Evolutionary conservation across 1,139 yeast genomes (phyloP).

Genomic region (Taiozyma sp.): DNA sequence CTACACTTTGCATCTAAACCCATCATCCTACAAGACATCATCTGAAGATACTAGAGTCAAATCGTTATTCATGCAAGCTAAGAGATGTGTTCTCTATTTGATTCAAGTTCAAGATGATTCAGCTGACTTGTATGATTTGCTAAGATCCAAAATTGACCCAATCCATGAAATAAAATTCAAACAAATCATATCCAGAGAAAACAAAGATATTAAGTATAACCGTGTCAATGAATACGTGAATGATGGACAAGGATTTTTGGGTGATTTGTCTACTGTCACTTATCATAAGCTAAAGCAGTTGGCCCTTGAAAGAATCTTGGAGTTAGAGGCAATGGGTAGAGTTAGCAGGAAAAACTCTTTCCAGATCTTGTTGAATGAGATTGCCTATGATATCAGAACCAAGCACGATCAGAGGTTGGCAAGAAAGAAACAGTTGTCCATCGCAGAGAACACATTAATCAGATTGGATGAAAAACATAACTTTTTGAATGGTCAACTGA

Average conservation of each 20-base stretch:
- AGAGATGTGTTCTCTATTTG: conserved; percentile 74
- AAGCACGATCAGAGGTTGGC: conserved; percentile 66
- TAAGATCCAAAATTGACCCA: conserved; percentile 67
- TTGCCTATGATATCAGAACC: conserved; percentile 79
- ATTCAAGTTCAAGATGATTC: conserved; percentile 76
- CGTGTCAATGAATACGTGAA: conserved; percentile 26
- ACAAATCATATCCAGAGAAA: conserved; percentile 49
- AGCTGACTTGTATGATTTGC: conserved; percentile 63
- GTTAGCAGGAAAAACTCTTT: conserved; percentile 67
- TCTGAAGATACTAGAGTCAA: conserved; percentile 39
- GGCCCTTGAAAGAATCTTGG: conserved; percentile 72
- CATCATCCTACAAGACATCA: conserved; percentile 38
- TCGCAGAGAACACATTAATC: conserved; percentile 55
- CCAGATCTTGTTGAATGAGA: conserved; percentile 76
- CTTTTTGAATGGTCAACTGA: conserved; percentile 55
- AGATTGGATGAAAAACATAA: conserved; percentile 59
- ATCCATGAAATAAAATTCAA: conserved; percentile 62
- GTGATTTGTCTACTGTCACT: conserved; percentile 30
- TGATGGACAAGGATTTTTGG: conserved; percentile 25
- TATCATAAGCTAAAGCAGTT: conserved; percentile 76
- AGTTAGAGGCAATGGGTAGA: conserved; percentile 66
- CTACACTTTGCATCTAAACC: conserved; percentile 39
- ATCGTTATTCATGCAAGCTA: conserved; percentile 70
- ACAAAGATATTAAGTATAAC: conserved; percentile 25
- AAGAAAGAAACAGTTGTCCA: conserved; percentile 56